phyloP scores from a whole-genome alignment of 352 stramenopile genomes.

The Phytophthora parvispora region DNA sequence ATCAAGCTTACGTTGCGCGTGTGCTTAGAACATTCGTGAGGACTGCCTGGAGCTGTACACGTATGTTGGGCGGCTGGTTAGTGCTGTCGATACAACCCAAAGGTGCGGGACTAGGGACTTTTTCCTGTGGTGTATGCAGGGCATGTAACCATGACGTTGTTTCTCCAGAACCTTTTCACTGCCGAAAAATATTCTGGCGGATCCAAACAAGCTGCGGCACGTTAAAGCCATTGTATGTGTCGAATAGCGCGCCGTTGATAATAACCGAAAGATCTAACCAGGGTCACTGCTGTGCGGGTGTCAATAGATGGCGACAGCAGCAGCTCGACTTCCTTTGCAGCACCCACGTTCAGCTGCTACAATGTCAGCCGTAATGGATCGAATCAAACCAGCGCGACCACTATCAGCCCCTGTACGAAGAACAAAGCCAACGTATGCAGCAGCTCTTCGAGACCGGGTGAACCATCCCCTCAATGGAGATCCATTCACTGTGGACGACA shows the following conservation, averaged over 20 bases:
- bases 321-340: conserved; percentile 29
- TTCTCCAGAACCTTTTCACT: conserved; percentile 25
- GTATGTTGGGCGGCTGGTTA: conserved; percentile 60
- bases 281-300: not conserved
- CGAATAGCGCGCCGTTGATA: not conserved
- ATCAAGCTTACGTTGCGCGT: not conserved
- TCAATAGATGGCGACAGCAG: conserved; percentile 58
- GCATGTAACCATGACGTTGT: conserved; percentile 3
- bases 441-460: conserved; percentile 61
- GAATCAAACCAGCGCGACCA: conserved; percentile 42
- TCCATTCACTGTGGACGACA: conserved; percentile 4
- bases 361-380: conserved; percentile 2
- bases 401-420: conserved; percentile 79
- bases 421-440: conserved; percentile 64
- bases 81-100: conserved; percentile 33
- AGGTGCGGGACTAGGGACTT: conserved; percentile 10
- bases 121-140: not conserved
- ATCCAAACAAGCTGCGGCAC: conserved; percentile 71
- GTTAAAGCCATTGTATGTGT: conserved; percentile 76
- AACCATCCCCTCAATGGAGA: conserved; percentile 33
- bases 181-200: conserved; percentile 84
- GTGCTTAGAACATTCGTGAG: conserved; percentile 61
- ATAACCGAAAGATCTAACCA: conserved; percentile 1
- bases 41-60: conserved; percentile 81
- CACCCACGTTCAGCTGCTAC: conserved; percentile 5